Evolutionary conservation across 75 land plant genomes (phyloP).

Genomic region (Sequoiadendron giganteum): DNA sequence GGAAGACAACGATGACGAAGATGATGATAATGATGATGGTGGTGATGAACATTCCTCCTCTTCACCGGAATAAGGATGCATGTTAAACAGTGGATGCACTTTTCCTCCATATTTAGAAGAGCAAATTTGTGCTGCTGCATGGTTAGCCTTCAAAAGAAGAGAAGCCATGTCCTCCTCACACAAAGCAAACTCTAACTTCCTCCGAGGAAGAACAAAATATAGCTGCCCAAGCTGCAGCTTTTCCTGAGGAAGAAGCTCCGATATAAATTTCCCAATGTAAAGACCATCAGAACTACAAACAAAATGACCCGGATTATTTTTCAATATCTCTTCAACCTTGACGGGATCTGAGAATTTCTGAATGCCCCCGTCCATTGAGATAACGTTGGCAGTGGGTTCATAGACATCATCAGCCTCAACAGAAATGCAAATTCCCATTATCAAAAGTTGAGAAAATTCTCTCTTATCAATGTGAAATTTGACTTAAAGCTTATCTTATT

Average conservation of each 20-base stretch:
- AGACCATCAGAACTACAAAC: constrained; percentile 46
- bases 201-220: constrained; percentile 48
- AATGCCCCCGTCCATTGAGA: background rate
- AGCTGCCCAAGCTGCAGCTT: constrained; percentile 32
- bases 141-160: constrained; percentile 35
- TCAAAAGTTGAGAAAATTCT: no score
- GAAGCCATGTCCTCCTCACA: constrained; percentile 42
- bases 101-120: background rate
- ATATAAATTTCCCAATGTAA: constrained; percentile 27
- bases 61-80: background rate
- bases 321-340: constrained; percentile 7
- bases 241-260: constrained; percentile 21
- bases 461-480: no score
- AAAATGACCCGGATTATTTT: constrained; percentile 8
- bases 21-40: background rate
- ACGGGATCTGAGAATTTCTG: background rate
- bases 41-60: background rate
- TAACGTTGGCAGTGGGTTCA: background rate
- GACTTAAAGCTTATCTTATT: background rate
- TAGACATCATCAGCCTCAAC: background rate
- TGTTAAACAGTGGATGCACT: background rate
- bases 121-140: constrained; percentile 14
- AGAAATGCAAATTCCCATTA: constrained; percentile 7
- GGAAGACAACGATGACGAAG: no score
- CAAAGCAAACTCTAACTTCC: constrained; percentile 20